Evolutionary conservation across 768 basidiomycete species (phyloP).

Genomic region (Boletellus ananas): DNA sequence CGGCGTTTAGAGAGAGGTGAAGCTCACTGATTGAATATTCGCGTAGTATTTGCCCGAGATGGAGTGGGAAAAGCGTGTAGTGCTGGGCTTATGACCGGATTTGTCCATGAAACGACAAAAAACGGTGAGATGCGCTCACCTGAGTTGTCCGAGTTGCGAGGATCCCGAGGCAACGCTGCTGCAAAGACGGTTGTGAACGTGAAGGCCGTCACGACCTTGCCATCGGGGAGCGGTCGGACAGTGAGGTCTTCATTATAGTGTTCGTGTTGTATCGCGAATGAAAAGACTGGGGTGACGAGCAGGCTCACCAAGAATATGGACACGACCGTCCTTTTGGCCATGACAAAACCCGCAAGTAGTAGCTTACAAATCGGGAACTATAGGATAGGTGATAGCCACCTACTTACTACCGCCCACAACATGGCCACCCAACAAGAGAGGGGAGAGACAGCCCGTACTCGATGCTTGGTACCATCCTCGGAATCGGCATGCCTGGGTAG

Average conservation of each 20-base stretch:
- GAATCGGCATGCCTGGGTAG: too few relatives aligned
- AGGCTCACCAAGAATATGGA: constrained; percentile 9
- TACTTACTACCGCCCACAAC: too few relatives aligned
- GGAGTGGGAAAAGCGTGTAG: constrained; percentile 81
- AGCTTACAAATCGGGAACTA: too few relatives aligned
- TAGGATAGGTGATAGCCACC: too few relatives aligned
- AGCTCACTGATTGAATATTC: constrained; percentile 85
- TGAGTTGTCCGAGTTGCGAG: constrained; percentile 40
- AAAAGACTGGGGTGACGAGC: constrained; percentile 6
- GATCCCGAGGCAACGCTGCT: constrained; percentile 53
- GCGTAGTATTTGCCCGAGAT: constrained; percentile 81
- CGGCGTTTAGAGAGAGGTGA: constrained; percentile 86
- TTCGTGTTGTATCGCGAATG: too few relatives aligned
- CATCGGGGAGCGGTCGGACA: constrained; percentile 68
- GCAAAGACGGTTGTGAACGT: constrained; percentile 66
- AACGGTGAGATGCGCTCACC: constrained; percentile 41
- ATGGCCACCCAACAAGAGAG: too few relatives aligned
- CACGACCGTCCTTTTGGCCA: constrained; percentile 2
- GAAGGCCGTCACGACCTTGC: constrained; percentile 77
- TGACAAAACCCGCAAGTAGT: too few relatives aligned
- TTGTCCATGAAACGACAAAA: background rate
- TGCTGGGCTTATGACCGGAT: constrained; percentile 59
- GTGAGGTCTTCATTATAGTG: too few relatives aligned
- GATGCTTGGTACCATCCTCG: too few relatives aligned
- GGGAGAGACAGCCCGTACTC: too few relatives aligned